Evolutionary conservation across 257 asterid species (phyloP), one percentile per base, ranked within the genome.

Genomic region (Solanum infundibuliforme): DNA sequence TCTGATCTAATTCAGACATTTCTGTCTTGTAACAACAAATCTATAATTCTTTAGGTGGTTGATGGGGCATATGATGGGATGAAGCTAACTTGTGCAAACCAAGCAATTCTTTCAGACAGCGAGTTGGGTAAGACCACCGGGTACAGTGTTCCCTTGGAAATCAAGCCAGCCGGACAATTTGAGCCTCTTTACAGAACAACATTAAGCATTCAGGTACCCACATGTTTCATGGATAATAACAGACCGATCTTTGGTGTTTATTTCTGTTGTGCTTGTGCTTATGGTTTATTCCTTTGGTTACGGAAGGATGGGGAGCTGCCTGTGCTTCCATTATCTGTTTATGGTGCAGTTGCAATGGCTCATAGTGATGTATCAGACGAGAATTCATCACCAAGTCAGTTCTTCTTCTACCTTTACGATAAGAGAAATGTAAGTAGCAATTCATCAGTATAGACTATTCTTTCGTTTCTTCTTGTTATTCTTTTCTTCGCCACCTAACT

Each of bases 271-370:
- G 43, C 55, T 25, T 66, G 31, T 13, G 43, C 68, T 68, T 21
- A 72, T 9, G 31, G 8, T 87, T 79, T 69, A 41, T 84, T 81
- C 87, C 87, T 91, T 82, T 68, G 76, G 20, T 65, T 79, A 83
- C 25, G 41, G 69, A 89, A 96, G 99, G 99, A 97, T 84, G 99
- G 98, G 25, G 99, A 97, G 92, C 91, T 95, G 69, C 99, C 99
- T 73, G 98, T 97, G 89, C 98, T 97, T 88, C 99, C 99, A 3
- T 88, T 97, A 36, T 97, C 99, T 9, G 99, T 97, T 85, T 97
- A 95, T 68, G 99, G 99, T 69, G 95, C 99, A 39, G 94, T 97
- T 89, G 96, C 95, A 68, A 95, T 97, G 99, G 98, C 98, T 85
- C 98, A 97, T 83, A 94, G 92, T 83, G 97, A 92, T 81, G 94